phyloP scores from a whole-genome alignment of 371 early-diverging fungal species.

The Zychaea mexicana region DNA sequence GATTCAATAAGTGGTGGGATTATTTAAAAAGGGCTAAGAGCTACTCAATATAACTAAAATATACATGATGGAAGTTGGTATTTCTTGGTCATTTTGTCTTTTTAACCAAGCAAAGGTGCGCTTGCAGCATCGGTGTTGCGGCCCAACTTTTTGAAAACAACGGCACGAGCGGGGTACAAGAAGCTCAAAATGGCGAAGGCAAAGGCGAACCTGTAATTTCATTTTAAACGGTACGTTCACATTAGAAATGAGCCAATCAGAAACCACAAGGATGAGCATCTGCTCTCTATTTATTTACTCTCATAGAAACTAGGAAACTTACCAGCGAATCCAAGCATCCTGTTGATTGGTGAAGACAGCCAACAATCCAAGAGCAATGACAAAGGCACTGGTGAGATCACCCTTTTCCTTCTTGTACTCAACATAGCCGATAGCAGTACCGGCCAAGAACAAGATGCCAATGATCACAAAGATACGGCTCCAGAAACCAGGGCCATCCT shows the following conservation, averaged over 20 bases:
- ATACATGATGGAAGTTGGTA: too few species aligned
- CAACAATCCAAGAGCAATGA: slow-evolving; percentile 54
- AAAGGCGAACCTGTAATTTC: slow-evolving; percentile 58
- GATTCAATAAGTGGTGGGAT: too few species aligned
- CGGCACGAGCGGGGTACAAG: slow-evolving; percentile 59
- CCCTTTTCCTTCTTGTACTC: slow-evolving; percentile 66
- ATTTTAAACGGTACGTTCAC: too few species aligned
- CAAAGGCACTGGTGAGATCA: slow-evolving; percentile 63
- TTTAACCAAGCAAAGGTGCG: slow-evolving; percentile 52
- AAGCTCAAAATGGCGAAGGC: slow-evolving; percentile 52
- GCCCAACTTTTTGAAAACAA: slow-evolving; percentile 47
- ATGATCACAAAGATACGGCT: slow-evolving; percentile 54
- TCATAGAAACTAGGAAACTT: too few species aligned
- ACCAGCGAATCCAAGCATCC: slow-evolving; percentile 48
- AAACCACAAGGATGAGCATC: slow-evolving; percentile 33
- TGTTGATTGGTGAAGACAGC: slow-evolving; percentile 48
- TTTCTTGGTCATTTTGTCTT: too few species aligned
- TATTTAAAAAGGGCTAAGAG: too few species aligned
- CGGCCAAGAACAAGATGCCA: slow-evolving; percentile 57
- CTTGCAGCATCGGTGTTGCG: slow-evolving; percentile 35
- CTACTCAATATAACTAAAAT: neutral
- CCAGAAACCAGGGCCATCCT: slow-evolving; percentile 49
- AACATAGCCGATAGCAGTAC: slow-evolving; percentile 68
- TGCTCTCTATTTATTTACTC: too few species aligned
- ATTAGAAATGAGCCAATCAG: slow-evolving; percentile 33